Evolutionary conservation across 2,329 filamentous ascomycete species (phyloP).

Genomic region (Sporothrix phasma): DNA sequence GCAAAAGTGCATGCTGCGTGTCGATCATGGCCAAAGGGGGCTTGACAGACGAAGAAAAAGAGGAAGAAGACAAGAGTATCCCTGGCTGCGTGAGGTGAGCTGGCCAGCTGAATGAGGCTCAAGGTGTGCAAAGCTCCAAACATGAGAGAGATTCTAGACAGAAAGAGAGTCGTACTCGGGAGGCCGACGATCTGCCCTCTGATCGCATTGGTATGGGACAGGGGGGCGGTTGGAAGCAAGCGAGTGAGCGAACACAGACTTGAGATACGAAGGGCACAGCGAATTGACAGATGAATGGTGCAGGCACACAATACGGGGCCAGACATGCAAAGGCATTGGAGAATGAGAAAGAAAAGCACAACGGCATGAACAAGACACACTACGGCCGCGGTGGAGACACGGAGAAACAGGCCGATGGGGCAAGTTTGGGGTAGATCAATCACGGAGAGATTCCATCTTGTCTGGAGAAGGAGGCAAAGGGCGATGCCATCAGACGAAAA

Average conservation of each 20-base stretch:
- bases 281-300: neutral
- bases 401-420: neutral
- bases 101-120: neutral
- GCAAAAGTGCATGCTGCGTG: neutral
- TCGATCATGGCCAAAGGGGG: neutral
- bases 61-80: neutral
- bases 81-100: neutral
- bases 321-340: neutral
- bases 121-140: neutral
- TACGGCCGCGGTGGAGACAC: slow-evolving; percentile 5
- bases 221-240: neutral
- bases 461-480: neutral
- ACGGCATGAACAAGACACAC: neutral
- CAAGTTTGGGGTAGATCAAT: neutral
- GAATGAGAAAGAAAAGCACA: neutral
- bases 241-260: neutral
- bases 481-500: too few relatives aligned
- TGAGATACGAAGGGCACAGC: neutral
- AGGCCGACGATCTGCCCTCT: neutral
- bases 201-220: neutral
- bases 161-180: neutral
- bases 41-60: neutral
- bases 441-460: neutral
- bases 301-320: neutral
- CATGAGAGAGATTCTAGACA: neutral